phyloP scores from a whole-genome alignment of 345 rosid species.

The Rubroshorea leprosula region DNA sequence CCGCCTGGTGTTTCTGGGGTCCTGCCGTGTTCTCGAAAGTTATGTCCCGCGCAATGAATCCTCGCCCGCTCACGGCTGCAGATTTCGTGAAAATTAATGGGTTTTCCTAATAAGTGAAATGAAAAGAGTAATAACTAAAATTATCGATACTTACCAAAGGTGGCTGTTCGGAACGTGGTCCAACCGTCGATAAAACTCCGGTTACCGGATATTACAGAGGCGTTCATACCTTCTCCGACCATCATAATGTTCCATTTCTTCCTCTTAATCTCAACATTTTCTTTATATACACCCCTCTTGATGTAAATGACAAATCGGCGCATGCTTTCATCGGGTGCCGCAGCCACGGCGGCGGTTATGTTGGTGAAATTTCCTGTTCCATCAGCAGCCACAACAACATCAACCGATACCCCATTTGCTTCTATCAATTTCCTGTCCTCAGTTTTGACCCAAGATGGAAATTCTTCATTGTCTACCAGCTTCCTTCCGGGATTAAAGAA shows the following conservation, averaged over 20 bases:
- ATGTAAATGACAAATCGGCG: slow-evolving; percentile 49
- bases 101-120: neutral
- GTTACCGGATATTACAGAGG: slow-evolving; percentile 56
- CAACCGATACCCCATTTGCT: slow-evolving; percentile 32
- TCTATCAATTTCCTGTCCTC: slow-evolving; percentile 49
- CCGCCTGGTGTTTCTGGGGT: slow-evolving; percentile 80
- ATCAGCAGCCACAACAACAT: slow-evolving; percentile 61
- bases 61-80: slow-evolving; percentile 86
- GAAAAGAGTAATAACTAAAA: neutral
- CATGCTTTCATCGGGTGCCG: slow-evolving; percentile 57
- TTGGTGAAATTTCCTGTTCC: slow-evolving; percentile 66
- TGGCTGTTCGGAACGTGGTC: slow-evolving; percentile 90
- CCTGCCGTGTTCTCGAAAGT: slow-evolving; percentile 87
- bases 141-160: slow-evolving; percentile 50
- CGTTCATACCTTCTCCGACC: slow-evolving; percentile 67
- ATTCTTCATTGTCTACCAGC: slow-evolving; percentile 15
- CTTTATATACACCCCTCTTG: slow-evolving; percentile 61
- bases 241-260: slow-evolving; percentile 78
- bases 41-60: slow-evolving; percentile 73
- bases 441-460: slow-evolving; percentile 58
- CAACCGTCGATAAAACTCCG: slow-evolving; percentile 63
- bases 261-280: slow-evolving; percentile 74
- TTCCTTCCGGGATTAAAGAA: neutral
- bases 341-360: slow-evolving; percentile 54
- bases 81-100: neutral